phyloP scores from a whole-genome alignment of 1,284 basidiomycete species.

The Exobasidium cylindrosporum region DNA sequence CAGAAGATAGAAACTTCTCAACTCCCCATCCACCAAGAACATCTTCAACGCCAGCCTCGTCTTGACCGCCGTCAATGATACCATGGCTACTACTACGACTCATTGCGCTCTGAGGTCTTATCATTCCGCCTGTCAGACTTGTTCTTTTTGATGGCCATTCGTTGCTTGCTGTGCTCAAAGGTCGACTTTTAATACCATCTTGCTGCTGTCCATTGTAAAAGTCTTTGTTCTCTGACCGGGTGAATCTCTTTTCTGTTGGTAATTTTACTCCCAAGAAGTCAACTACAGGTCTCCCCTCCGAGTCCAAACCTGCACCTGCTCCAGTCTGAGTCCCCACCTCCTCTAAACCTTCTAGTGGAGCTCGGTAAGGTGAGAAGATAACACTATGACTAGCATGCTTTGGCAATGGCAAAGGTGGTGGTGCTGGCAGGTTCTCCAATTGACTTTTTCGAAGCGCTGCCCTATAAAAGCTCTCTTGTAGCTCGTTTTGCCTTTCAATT shows the following conservation, averaged over 20 bases:
- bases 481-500: slow-evolving; percentile 20
- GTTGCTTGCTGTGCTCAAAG: slow-evolving; percentile 25
- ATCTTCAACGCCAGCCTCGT: slow-evolving; percentile 18
- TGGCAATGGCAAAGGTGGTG: slow-evolving; percentile 34
- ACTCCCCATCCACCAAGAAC: slow-evolving; percentile 41
- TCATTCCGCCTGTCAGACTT: slow-evolving; percentile 19
- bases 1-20: slow-evolving; percentile 44
- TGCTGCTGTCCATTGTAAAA: background rate
- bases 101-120: slow-evolving; percentile 11
- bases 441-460: slow-evolving; percentile 6
- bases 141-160: slow-evolving; percentile 20
- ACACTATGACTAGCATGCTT: slow-evolving; percentile 42
- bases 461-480: slow-evolving; percentile 17
- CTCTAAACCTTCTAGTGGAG: slow-evolving; percentile 15
- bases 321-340: slow-evolving; percentile 26
- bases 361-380: slow-evolving; percentile 44
- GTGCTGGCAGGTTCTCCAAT: slow-evolving; percentile 7
- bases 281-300: slow-evolving; percentile 19
- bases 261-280: slow-evolving; percentile 44
- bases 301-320: background rate
- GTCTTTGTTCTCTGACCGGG: slow-evolving; percentile 1
- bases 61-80: slow-evolving; percentile 12
- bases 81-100: background rate
- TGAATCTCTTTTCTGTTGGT: slow-evolving; percentile 28
- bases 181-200: slow-evolving; percentile 3